Evolutionary conservation across 768 basidiomycete species (phyloP).

Genomic region (Auricularia sp.): DNA sequence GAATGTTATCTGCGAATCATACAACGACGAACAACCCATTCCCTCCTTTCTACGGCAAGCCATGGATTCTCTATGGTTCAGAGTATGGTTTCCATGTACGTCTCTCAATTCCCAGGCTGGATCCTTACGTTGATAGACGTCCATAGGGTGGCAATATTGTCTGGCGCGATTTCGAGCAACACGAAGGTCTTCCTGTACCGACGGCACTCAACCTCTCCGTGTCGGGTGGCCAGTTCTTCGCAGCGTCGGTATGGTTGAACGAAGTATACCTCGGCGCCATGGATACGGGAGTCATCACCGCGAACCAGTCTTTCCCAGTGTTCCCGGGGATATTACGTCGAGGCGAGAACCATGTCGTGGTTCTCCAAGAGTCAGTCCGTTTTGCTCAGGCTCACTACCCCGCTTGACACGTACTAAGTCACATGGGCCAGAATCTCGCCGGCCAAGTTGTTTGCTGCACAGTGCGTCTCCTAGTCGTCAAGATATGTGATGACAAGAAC

Average conservation of each 20-base stretch:
- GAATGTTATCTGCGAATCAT: slow-evolving; percentile 15
- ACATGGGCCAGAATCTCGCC: background rate
- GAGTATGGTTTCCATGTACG: slow-evolving; percentile 17
- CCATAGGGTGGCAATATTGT: background rate
- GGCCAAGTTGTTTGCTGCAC: background rate
- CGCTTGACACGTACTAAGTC: background rate
- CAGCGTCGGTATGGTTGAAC: background rate
- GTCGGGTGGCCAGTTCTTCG: background rate
- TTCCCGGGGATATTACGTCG: background rate
- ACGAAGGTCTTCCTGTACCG: background rate
- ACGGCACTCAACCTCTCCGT: background rate
- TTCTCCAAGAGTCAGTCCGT: background rate
- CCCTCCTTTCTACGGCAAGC: slow-evolving; percentile 11
- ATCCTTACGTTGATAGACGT: background rate
- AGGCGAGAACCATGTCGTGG: background rate
- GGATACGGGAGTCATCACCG: background rate
- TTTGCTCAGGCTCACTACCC: no score
- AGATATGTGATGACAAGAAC: background rate
- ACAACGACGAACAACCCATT: slow-evolving; percentile 18
- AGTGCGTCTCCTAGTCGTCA: background rate
- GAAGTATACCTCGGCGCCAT: background rate
- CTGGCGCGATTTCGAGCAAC: background rate
- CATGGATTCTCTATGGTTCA: slow-evolving; percentile 15
- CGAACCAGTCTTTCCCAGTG: background rate
- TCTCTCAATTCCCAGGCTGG: background rate